A percentile compares a stretch with the other conserved stretches of the same genome.
Evolutionary conservation across 768 basidiomycete genomes (phyloP).

Genomic region (Pholiota conissans): DNA sequence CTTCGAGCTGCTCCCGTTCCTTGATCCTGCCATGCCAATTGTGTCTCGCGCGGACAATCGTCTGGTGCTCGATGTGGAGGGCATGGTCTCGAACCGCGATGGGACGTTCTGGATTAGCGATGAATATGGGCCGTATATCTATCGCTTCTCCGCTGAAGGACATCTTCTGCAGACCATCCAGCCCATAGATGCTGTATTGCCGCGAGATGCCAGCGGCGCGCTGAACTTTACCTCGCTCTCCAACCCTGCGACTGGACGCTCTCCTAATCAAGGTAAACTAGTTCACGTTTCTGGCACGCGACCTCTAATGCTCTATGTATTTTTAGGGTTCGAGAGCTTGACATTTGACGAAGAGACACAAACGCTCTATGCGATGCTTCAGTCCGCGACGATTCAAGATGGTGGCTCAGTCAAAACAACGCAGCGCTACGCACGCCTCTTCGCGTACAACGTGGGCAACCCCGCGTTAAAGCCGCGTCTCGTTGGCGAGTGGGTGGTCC

Average conservation of each 20-base stretch:
- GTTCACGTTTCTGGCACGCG: not conserved
- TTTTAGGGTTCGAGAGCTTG: conserved; percentile 58
- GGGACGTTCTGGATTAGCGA: conserved; percentile 62
- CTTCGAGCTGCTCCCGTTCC: conserved; percentile 27
- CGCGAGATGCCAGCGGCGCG: conserved; percentile 39
- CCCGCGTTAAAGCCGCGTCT: conserved; percentile 34
- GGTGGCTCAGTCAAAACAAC: conserved; percentile 49
- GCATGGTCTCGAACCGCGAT: conserved; percentile 45
- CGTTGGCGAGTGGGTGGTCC: conserved; percentile 61
- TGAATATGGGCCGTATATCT: conserved; percentile 70
- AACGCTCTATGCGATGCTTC: conserved; percentile 61
- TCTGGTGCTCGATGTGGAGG: conserved; percentile 58
- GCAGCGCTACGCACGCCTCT: conserved; percentile 52
- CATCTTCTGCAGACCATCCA: conserved; percentile 56
- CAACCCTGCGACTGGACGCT: conserved; percentile 54
- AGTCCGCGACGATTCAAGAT: conserved; percentile 65
- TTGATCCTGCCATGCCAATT: conserved; percentile 47
- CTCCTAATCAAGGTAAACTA: conserved; percentile 49
- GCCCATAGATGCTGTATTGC: conserved; percentile 58
- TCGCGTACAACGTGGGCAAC: conserved; percentile 52
- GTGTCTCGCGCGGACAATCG: conserved; percentile 41
- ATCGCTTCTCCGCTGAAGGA: conserved; percentile 47
- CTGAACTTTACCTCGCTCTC: conserved; percentile 51
- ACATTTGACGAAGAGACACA: conserved; percentile 47
- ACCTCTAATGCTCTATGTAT: too few relatives aligned